phyloP scores from a whole-genome alignment of 805 yeast genomes.

The Candida ponderosae region DNA sequence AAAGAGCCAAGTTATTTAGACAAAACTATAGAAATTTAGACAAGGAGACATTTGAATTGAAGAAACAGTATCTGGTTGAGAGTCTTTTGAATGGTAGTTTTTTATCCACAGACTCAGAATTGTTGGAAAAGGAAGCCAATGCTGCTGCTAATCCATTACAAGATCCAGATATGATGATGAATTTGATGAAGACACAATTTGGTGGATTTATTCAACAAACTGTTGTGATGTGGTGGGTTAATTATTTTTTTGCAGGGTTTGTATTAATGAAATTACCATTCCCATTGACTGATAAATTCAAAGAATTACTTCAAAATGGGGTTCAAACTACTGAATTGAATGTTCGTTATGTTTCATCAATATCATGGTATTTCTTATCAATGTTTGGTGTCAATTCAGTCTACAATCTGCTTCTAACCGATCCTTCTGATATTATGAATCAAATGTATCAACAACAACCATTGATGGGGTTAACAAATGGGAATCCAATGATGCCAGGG shows the following conservation, averaged over 20 bases:
- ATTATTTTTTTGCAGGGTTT: constrained; percentile 87
- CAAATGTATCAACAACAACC: constrained; percentile 36
- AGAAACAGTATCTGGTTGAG: constrained; percentile 41
- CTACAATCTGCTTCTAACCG: constrained; percentile 60
- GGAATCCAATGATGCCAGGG: constrained; percentile 38
- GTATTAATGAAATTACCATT: constrained; percentile 85
- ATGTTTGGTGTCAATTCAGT: constrained; percentile 78
- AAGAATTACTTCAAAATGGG: constrained; percentile 86
- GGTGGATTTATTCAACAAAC: constrained; percentile 89
- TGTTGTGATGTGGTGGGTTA: constrained; percentile 92
- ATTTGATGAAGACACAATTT: constrained; percentile 73
- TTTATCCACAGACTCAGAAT: constrained; percentile 37
- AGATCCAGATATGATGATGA: constrained; percentile 73
- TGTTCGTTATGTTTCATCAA: constrained; percentile 86
- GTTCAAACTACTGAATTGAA: constrained; percentile 78
- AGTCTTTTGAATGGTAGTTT: constrained; percentile 46
- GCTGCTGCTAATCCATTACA: constrained; percentile 51
- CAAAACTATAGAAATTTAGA: constrained; percentile 46
- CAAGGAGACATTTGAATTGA: constrained; percentile 40
- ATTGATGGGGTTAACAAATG: neutral
- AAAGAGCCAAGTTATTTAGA: constrained; percentile 50
- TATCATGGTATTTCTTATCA: constrained; percentile 93
- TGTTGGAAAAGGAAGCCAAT: constrained; percentile 23
- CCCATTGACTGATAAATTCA: constrained; percentile 83
- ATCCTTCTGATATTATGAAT: constrained; percentile 31